Conservation (phyloP, 2,329 filamentous ascomycete species). For the Fusarium secorum region DNA sequence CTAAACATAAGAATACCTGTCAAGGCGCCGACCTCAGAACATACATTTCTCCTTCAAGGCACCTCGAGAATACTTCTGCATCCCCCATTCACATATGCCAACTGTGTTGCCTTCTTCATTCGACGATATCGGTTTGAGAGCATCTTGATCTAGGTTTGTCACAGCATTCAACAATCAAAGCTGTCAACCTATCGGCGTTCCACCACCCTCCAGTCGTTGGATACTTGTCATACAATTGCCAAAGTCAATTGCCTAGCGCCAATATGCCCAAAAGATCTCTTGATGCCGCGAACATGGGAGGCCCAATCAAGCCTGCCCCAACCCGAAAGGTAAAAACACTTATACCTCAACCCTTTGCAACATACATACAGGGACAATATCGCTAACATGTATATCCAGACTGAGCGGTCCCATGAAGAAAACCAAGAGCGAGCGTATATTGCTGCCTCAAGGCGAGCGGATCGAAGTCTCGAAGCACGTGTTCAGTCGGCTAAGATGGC, state of each 20-base stretch:
- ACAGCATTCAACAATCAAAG: not conserved
- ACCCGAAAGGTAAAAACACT: slow-evolving; percentile 41
- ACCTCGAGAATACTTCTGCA: not conserved
- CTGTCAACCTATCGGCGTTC: not conserved
- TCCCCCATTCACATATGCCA: not conserved
- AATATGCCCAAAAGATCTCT: slow-evolving; percentile 52
- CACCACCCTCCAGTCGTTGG: not conserved
- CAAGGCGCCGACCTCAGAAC: not conserved
- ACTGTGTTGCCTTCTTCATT: not conserved
- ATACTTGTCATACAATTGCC: not conserved
- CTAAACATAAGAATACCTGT: not conserved
- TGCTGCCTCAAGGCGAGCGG: slow-evolving; percentile 85
- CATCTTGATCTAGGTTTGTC: not conserved
- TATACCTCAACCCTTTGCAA: not conserved
- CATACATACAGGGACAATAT: not conserved
- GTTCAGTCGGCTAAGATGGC: slow-evolving; percentile 87
- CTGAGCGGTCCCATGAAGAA: slow-evolving; percentile 79
- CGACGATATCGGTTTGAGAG: not conserved
- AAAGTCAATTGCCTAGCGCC: not conserved
- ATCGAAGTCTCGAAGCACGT: slow-evolving; percentile 85
- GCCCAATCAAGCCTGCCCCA: slow-evolving; percentile 41
- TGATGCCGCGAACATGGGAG: slow-evolving; percentile 39
- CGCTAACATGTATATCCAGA: slow-evolving; percentile 53
- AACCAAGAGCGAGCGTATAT: slow-evolving; percentile 92
- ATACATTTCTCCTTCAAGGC: not conserved